Percentiles rank a stretch among this genome's conserved stretches.
These are phyloP conservation scores for Rhodotorula taiwanensis DNA, from an alignment of 768 basidiomycete species.

Conservation along the genomic window DNA sequence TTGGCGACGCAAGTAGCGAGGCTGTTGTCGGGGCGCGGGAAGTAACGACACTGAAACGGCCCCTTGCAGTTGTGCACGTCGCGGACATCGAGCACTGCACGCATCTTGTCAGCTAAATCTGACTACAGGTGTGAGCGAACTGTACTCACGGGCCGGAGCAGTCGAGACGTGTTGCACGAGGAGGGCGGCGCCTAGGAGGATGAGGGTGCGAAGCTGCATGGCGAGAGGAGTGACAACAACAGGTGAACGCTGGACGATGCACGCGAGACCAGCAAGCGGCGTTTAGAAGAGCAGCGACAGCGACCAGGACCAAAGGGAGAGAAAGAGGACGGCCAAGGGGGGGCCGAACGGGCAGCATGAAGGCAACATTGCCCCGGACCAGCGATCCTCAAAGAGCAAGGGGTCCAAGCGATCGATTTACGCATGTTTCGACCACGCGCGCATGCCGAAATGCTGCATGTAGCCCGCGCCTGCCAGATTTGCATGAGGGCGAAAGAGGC, in stretches of 20 bases:
- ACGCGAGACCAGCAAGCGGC: neutral
- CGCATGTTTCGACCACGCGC: too few relatives aligned
- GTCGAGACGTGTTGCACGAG: too few relatives aligned
- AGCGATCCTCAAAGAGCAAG: too few relatives aligned
- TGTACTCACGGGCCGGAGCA: too few relatives aligned
- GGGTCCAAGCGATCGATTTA: too few relatives aligned
- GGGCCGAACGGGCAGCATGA: too few relatives aligned
- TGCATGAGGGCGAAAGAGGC: too few relatives aligned
- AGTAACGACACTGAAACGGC: slow-evolving; percentile 4
- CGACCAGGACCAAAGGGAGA: neutral
- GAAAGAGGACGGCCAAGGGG: neutral
- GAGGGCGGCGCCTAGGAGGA: neutral
- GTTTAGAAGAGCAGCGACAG: neutral
- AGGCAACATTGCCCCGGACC: too few relatives aligned
- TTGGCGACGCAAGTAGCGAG: neutral
- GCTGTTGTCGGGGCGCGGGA: slow-evolving; percentile 3
- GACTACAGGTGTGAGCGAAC: neutral
- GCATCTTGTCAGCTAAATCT: neutral
- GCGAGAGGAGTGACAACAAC: neutral
- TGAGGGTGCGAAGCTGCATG: neutral
- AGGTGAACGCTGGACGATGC: neutral
- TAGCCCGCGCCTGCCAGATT: too few relatives aligned
- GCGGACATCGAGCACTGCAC: too few relatives aligned
- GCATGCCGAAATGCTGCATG: too few relatives aligned
- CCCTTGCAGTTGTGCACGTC: neutral